Conservation (phyloP, 306 rosid genomes). For the Acacia confusa region DNA sequence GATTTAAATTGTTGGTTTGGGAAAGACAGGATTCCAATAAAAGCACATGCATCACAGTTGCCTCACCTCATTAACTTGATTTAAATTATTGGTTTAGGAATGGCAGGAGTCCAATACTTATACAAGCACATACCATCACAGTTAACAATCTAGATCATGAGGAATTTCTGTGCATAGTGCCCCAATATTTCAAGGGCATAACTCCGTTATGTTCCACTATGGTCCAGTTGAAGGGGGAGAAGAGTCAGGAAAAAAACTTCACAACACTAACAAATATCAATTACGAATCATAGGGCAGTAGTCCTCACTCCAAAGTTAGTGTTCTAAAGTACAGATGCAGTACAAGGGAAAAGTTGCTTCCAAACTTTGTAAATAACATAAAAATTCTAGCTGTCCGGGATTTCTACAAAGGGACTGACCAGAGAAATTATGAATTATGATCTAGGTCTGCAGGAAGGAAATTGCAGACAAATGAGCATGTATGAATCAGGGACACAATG, state of each 20-base stretch:
- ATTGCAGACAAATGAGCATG: constrained; percentile 8
- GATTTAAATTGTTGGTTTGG: constrained; percentile 8
- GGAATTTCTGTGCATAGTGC: constrained; percentile 20
- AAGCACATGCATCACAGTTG: constrained; percentile 22
- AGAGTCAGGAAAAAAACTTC: not conserved
- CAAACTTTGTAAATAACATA: not conserved
- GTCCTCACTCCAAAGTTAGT: constrained; percentile 6
- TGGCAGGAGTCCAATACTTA: constrained; percentile 3
- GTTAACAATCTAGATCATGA: constrained; percentile 16
- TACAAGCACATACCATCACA: constrained; percentile 23
- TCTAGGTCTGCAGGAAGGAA: constrained; percentile 17
- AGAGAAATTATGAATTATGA: not conserved
- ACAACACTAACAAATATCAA: constrained; percentile 12
- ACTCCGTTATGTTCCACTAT: constrained; percentile 4
- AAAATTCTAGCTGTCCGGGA: constrained; percentile 7
- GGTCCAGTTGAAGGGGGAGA: not conserved
- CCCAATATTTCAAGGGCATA: constrained; percentile 19
- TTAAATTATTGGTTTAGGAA: constrained; percentile 14
- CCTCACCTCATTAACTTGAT: constrained; percentile 22
- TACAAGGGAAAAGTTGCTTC: constrained; percentile 10
- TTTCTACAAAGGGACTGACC: constrained; percentile 17
- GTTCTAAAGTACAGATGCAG: constrained; percentile 12
- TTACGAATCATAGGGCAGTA: constrained; percentile 11
- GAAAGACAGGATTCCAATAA: constrained; percentile 13
- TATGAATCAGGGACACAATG: constrained; percentile 5